These are phyloP conservation scores for Basidioascus undulatus DNA, from an alignment of 768 basidiomycete genomes.

Conservation along the genomic window DNA sequence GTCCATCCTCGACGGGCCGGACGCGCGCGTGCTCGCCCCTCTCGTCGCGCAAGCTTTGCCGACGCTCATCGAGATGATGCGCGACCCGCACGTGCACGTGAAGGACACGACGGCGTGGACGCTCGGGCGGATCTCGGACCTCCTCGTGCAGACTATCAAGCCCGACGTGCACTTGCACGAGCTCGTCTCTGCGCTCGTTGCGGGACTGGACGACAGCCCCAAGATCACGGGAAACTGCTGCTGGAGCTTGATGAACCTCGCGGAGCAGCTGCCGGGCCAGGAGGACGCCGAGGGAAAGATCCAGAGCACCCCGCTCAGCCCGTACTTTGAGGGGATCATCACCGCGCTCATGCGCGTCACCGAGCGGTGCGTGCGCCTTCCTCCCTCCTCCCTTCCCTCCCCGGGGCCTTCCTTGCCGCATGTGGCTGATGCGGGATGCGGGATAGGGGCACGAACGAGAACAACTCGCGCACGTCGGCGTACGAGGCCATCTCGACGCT, in stretches of 20 bases:
- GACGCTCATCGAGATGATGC: slow-evolving; percentile 65
- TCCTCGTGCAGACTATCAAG: slow-evolving; percentile 63
- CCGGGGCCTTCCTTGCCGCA: background rate
- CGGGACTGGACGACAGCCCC: slow-evolving; percentile 46
- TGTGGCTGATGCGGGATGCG: background rate
- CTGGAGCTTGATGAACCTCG: slow-evolving; percentile 87
- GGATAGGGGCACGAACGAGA: slow-evolving; percentile 51
- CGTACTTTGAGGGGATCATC: slow-evolving; percentile 71
- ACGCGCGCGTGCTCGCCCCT: slow-evolving; percentile 60
- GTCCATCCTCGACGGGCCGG: slow-evolving; percentile 88
- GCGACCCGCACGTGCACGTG: slow-evolving; percentile 56
- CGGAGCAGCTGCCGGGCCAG: slow-evolving; percentile 64
- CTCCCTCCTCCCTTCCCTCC: background rate
- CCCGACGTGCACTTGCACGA: slow-evolving; percentile 67
- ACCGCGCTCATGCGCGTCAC: slow-evolving; percentile 62
- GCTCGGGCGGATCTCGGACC: slow-evolving; percentile 77
- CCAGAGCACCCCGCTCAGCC: slow-evolving; percentile 45
- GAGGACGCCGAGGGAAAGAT: slow-evolving; percentile 31
- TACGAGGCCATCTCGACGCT: slow-evolving; percentile 87
- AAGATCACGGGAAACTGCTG: slow-evolving; percentile 82
- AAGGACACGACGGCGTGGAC: slow-evolving; percentile 98
- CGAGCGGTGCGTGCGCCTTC: slow-evolving; percentile 36
- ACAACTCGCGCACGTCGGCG: slow-evolving; percentile 79
- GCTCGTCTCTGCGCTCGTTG: slow-evolving; percentile 58
- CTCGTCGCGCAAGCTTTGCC: slow-evolving; percentile 85